Evolutionary conservation across 2,329 filamentous ascomycete species (phyloP).

Genomic region (Magnaporthiopsis rhizophila): DNA sequence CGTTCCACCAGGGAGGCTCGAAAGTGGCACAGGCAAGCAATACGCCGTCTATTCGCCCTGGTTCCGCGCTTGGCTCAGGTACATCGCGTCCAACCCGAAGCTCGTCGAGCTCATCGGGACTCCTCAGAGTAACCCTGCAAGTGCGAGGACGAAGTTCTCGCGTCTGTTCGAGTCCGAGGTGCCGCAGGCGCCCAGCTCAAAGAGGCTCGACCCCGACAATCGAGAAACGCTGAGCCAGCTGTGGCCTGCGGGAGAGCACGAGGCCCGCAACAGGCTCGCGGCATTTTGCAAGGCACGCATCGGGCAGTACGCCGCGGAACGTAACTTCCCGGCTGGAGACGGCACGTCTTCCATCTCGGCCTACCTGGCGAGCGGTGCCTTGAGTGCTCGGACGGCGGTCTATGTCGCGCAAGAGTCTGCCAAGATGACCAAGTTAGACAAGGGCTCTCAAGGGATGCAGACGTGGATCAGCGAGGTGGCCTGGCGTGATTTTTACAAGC

Average conservation of each 20-base stretch:
- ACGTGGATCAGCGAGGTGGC: slow-evolving; percentile 77
- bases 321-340: slow-evolving; percentile 57
- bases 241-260: slow-evolving; percentile 60
- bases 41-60: slow-evolving; percentile 82
- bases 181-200: slow-evolving; percentile 55
- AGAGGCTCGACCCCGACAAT: slow-evolving; percentile 51
- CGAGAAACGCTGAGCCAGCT: slow-evolving; percentile 46
- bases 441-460: slow-evolving; percentile 55
- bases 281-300: slow-evolving; percentile 62
- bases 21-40: slow-evolving; percentile 62
- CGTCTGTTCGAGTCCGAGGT: slow-evolving; percentile 53
- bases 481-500: slow-evolving; percentile 84
- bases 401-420: slow-evolving; percentile 52
- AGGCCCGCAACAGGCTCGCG: slow-evolving; percentile 54
- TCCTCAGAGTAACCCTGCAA: slow-evolving; percentile 45
- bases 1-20: slow-evolving; percentile 63
- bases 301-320: slow-evolving; percentile 49
- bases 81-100: slow-evolving; percentile 62
- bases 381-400: slow-evolving; percentile 60
- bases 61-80: slow-evolving; percentile 67
- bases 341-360: slow-evolving; percentile 64
- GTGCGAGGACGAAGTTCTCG: slow-evolving; percentile 34
- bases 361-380: slow-evolving; percentile 58
- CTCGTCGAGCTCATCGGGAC: slow-evolving; percentile 54
- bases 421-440: slow-evolving; percentile 56